phyloP scores from a whole-genome alignment of 306 rosid genomes.

The Fragaria iinumae region DNA sequence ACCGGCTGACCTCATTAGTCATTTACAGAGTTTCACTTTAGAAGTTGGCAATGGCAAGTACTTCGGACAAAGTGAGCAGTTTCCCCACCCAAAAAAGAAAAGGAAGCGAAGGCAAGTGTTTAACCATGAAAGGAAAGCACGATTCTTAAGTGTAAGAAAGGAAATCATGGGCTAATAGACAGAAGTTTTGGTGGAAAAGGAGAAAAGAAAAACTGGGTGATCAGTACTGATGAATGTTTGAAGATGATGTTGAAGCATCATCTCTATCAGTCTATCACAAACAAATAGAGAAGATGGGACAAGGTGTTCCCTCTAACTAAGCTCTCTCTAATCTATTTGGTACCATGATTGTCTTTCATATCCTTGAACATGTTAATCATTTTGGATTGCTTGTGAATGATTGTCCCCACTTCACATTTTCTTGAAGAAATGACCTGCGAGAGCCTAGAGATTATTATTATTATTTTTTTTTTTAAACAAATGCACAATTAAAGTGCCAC shows the following conservation, averaged over 20 bases:
- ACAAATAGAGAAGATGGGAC: slow-evolving; percentile 51
- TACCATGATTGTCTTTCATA: slow-evolving; percentile 48
- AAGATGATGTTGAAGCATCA: slow-evolving; percentile 48
- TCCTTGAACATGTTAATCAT: slow-evolving; percentile 40
- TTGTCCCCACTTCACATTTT: slow-evolving; percentile 19
- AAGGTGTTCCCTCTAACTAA: slow-evolving; percentile 52
- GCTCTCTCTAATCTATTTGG: slow-evolving; percentile 34
- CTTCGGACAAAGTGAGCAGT: background rate
- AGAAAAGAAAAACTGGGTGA: too few relatives aligned
- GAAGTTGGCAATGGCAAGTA: background rate
- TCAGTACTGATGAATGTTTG: too few relatives aligned
- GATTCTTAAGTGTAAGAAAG: slow-evolving; percentile 31
- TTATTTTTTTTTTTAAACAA: too few relatives aligned
- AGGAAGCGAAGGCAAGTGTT: slow-evolving; percentile 19
- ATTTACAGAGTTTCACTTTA: background rate
- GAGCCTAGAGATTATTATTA: too few relatives aligned
- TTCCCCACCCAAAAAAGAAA: slow-evolving; percentile 19
- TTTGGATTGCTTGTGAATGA: slow-evolving; percentile 45
- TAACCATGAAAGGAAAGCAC: background rate
- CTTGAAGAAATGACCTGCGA: slow-evolving; percentile 6
- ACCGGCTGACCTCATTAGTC: background rate
- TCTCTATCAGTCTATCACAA: slow-evolving; percentile 21
- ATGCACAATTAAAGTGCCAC: too few relatives aligned
- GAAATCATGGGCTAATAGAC: slow-evolving; percentile 39
- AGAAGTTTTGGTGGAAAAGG: background rate